These are phyloP conservation scores for Ophiosphaerella herpotricha DNA, from an alignment of 2,329 filamentous ascomycete species.

Conservation along the genomic window DNA sequence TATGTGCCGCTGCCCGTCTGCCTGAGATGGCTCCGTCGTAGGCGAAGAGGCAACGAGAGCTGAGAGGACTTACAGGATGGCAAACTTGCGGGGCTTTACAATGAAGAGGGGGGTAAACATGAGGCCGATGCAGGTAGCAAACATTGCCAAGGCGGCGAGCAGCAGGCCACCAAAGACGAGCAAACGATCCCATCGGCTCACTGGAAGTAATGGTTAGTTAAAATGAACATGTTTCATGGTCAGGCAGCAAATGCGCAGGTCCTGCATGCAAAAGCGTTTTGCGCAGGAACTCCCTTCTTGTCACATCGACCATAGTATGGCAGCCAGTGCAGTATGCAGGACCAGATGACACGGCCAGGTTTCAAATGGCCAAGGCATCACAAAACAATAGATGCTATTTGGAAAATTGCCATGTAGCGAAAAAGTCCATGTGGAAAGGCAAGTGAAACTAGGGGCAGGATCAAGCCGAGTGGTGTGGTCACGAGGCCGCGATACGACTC, in stretches of 20 bases:
- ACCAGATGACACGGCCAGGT: constrained; percentile 33
- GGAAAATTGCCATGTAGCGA: constrained; percentile 25
- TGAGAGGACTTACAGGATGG: constrained; percentile 80
- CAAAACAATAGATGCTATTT: constrained; percentile 17
- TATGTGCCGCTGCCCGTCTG: constrained; percentile 34
- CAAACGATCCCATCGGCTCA: constrained; percentile 95
- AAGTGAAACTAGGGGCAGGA: constrained; percentile 31
- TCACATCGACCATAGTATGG: constrained; percentile 30
- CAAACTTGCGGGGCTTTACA: constrained; percentile 87
- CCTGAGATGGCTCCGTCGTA: constrained; percentile 19
- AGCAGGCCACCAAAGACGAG: constrained; percentile 72
- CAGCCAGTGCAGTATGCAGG: constrained; percentile 30
- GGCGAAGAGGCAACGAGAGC: constrained; percentile 8
- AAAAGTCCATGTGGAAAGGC: constrained; percentile 17
- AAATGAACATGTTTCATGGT: constrained; percentile 27
- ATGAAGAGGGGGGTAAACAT: constrained; percentile 75
- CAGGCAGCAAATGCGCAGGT: constrained; percentile 42
- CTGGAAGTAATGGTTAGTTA: constrained; percentile 57
- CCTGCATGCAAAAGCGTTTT: constrained; percentile 41
- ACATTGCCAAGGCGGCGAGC: constrained; percentile 72
- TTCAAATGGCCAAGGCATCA: constrained; percentile 9
- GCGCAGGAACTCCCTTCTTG: constrained; percentile 51
- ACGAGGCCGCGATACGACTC: constrained; percentile 26
- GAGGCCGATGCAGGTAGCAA: constrained; percentile 88
- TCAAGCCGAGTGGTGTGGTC: constrained; percentile 30